Base-by-base conservation (phyloP, 805 yeast genomes). In the Wickerhamiella bombiphila region DNA sequence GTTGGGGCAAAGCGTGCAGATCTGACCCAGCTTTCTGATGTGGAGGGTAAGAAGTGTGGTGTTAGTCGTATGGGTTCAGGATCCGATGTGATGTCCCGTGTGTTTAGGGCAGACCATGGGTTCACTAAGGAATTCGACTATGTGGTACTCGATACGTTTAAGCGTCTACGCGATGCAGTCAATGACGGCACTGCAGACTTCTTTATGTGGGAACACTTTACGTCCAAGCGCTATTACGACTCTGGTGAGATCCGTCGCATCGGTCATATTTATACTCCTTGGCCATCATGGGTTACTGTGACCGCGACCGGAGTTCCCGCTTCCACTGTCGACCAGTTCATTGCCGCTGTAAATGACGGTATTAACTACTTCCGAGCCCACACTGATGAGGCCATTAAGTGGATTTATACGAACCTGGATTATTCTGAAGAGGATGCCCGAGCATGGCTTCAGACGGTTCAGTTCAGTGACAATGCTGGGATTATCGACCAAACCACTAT, bases 191-290 rank as follows among this genome's bases (percentile, higher is more conserved):
- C 55, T 3, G 64, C 67, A 17, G 95, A 85, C 53, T 93, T 88
- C 2, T 85, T 85, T 58, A 80, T 86, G 94, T 85, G 96, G 96
- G 96, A 85, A 53, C 70, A 80, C 58, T 85, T 85, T 63, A 85
- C 96, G 1, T 74, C 86, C 24, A 85, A 85, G 54, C 73, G 72
- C 54, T 85, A 80, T 61, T 82, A 80, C 56, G 94, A 81, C 51
- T 68, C 61, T 39, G 69, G 72, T 16, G 95, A 83, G 50, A 76
- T 86, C 59, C 81, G 79, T 59, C 64, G 70, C 47, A 74, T 85
- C 42, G 96, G 94, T 13, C 81, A 80, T 46, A 83, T 85, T 40
- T 80, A 79, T 59, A 85, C 96, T 0, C 96, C 96, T 15, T 85
- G 96, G 96, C 88, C 95, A 8, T 80, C 93, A 2, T 85, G 95